phyloP scores from a whole-genome alignment of 805 yeast species.

The Vanderwaltozyma yarrowii region DNA sequence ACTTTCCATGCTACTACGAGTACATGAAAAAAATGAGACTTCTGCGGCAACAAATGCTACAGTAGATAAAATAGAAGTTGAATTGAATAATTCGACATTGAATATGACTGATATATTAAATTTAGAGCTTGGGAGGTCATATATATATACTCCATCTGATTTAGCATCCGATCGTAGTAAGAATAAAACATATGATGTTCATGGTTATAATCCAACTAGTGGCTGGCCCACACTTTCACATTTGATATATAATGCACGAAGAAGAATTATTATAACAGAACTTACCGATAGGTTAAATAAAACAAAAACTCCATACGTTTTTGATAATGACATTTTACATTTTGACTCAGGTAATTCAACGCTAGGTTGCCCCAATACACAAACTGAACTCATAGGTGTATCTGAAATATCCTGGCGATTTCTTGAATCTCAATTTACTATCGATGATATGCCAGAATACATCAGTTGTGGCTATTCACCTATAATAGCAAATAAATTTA shows the following conservation, averaged over 20 bases:
- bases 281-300: slow-evolving; percentile 20
- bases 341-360: slow-evolving; percentile 15
- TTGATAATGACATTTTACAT: slow-evolving; percentile 15
- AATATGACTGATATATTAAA: slow-evolving; percentile 18
- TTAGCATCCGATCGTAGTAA: slow-evolving; percentile 13
- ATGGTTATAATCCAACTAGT: slow-evolving; percentile 4
- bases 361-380: slow-evolving; percentile 13
- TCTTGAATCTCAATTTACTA: slow-evolving; percentile 36
- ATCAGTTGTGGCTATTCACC: slow-evolving; percentile 59
- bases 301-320: slow-evolving; percentile 26
- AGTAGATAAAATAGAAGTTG: too few relatives aligned
- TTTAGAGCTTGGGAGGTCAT: slow-evolving; percentile 7
- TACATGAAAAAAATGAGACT: slow-evolving; percentile 1
- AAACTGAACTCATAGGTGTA: slow-evolving; percentile 6
- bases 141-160: slow-evolving; percentile 25
- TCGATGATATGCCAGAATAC: slow-evolving; percentile 29
- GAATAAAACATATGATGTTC: slow-evolving; percentile 10
- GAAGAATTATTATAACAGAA: slow-evolving; percentile 32
- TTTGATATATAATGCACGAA: slow-evolving; percentile 28
- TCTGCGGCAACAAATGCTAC: too few relatives aligned
- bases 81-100: not conserved
- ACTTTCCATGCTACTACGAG: slow-evolving; percentile 33
- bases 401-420: slow-evolving; percentile 30
- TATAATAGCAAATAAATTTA: slow-evolving; percentile 36
- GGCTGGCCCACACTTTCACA: slow-evolving; percentile 30